phyloP scores from a whole-genome alignment of 2,329 filamentous ascomycete species.

The Penicillium janthinellum region DNA sequence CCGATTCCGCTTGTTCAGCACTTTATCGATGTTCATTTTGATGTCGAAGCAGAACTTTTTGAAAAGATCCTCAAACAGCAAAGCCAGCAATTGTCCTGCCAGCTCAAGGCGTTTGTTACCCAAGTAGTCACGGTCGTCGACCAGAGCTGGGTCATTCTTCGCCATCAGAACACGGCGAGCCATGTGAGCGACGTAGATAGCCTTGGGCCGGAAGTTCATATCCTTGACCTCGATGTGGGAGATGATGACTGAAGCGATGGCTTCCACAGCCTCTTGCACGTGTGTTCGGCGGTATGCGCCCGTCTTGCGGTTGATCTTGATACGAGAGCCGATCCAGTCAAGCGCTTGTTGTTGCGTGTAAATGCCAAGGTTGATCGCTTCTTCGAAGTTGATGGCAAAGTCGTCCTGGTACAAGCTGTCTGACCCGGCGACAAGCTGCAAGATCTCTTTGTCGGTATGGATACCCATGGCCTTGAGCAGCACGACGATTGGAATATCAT shows the following conservation, averaged over 20 bases:
- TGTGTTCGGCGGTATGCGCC: slow-evolving; percentile 71
- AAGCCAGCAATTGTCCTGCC: slow-evolving; percentile 88
- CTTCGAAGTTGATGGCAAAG: slow-evolving; percentile 93
- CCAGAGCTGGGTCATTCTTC: slow-evolving; percentile 80
- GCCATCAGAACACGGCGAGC: slow-evolving; percentile 94
- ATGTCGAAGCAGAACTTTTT: slow-evolving; percentile 90
- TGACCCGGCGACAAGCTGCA: slow-evolving; percentile 84
- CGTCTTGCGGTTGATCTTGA: slow-evolving; percentile 78
- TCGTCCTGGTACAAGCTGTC: slow-evolving; percentile 91
- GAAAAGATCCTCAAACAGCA: slow-evolving; percentile 97
- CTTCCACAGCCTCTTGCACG: slow-evolving; percentile 89
- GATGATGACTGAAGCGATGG: slow-evolving; percentile 87
- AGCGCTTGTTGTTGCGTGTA: slow-evolving; percentile 94
- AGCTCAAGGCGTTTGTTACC: slow-evolving; percentile 96
- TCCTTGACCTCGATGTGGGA: slow-evolving; percentile 91
- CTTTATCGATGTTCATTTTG: slow-evolving; percentile 92
- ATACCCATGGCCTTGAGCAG: slow-evolving; percentile 91
- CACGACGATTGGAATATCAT: slow-evolving; percentile 94
- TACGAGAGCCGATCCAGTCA: slow-evolving; percentile 83
- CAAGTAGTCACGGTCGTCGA: slow-evolving; percentile 96
- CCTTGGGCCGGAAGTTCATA: slow-evolving; percentile 95
- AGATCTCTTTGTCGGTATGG: slow-evolving; percentile 90
- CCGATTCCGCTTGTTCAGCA: slow-evolving; percentile 88
- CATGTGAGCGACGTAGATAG: slow-evolving; percentile 96
- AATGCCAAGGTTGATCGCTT: slow-evolving; percentile 78